phyloP scores from a whole-genome alignment of 768 basidiomycete genomes.

The Lactifluus rugatus region DNA sequence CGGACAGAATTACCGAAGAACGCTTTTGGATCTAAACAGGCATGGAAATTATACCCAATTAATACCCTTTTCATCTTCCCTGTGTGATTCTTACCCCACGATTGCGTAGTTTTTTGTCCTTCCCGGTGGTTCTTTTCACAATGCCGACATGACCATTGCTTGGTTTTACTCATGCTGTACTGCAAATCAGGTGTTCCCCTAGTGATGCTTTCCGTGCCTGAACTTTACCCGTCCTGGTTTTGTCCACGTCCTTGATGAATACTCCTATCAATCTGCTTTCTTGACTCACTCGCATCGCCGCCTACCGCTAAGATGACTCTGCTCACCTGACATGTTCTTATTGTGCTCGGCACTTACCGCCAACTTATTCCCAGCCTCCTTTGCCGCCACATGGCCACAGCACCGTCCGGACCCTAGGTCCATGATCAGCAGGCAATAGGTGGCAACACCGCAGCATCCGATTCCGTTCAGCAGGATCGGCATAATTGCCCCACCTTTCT shows the following conservation, averaged over 20 bases:
- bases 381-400: neutral
- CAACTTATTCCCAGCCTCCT: neutral
- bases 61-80: neutral
- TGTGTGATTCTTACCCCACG: neutral
- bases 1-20: neutral
- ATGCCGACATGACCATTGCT: neutral
- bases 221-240: neutral
- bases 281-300: neutral
- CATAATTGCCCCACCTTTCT: neutral
- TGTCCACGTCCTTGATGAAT: neutral
- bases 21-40: neutral
- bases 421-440: neutral
- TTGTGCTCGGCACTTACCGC: neutral
- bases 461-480: neutral
- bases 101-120: neutral
- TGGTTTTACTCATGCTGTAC: no score
- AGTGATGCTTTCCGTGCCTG: neutral
- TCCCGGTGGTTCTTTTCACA: neutral
- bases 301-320: neutral
- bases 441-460: neutral
- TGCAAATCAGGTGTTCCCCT: neutral
- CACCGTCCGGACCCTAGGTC: neutral
- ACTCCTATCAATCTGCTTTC: neutral
- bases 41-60: neutral
- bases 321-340: conserved; percentile 4